Evolutionary conservation across 2,329 filamentous ascomycete genomes (phyloP).

Genomic region (Pseudophaeomoniella oleicola): DNA sequence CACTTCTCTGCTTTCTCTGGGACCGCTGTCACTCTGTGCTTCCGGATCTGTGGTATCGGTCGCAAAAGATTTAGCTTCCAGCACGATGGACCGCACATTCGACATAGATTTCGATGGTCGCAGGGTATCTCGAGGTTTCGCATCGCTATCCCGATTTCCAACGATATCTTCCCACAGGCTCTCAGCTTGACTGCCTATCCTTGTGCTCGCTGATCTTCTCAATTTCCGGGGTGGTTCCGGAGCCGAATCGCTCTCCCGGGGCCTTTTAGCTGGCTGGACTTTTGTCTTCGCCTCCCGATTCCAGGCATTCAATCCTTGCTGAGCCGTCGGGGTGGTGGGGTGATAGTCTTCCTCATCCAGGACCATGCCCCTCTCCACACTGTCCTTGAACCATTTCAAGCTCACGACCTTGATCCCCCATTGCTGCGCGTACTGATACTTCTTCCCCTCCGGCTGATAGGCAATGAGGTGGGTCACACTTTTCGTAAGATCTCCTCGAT

Average conservation of each 20-base stretch:
- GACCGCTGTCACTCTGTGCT: background rate
- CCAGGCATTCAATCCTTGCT: conserved; percentile 70
- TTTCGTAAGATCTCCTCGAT: conserved; percentile 76
- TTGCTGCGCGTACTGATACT: conserved; percentile 72
- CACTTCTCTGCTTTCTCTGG: conserved; percentile 9
- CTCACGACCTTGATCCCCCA: conserved; percentile 74
- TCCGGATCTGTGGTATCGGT: conserved; percentile 2
- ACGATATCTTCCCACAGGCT: conserved; percentile 87
- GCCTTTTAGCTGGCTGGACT: conserved; percentile 42
- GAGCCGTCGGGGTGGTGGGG: conserved; percentile 50
- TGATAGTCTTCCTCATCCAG: conserved; percentile 78
- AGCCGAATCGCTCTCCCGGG: conserved; percentile 33
- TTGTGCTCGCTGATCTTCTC: conserved; percentile 73
- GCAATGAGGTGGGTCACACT: conserved; percentile 79
- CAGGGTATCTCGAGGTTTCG: conserved; percentile 12
- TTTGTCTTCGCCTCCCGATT: conserved; percentile 36
- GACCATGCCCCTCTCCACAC: conserved; percentile 73
- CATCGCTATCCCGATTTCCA: conserved; percentile 25
- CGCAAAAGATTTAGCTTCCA: conserved; percentile 2
- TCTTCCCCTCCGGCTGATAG: conserved; percentile 63
- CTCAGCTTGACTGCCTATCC: conserved; percentile 64
- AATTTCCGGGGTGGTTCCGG: conserved; percentile 63
- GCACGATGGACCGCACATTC: conserved; percentile 2
- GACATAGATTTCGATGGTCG: conserved; percentile 14
- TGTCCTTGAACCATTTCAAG: conserved; percentile 73